Conservation (phyloP, 2,329 filamentous ascomycete species). For the Fusarium pseudoanthophilum region DNA sequence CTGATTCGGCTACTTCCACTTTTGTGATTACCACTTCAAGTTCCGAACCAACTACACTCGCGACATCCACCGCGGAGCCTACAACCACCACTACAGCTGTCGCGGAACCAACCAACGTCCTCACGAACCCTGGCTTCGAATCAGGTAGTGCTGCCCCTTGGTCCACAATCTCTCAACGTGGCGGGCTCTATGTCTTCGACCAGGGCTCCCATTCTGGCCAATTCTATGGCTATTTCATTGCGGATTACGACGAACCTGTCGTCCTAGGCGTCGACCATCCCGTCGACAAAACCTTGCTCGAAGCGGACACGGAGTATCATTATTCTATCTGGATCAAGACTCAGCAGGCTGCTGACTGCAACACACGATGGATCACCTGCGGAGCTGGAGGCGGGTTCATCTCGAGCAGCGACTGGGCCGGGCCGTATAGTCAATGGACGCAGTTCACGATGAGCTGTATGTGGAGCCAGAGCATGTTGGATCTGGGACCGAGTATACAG, state of each 20-base stretch:
- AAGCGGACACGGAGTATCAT: not conserved
- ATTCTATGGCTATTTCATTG: too few species aligned
- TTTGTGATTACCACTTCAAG: not conserved
- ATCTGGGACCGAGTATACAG: not conserved
- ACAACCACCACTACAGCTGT: not conserved
- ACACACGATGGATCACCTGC: not conserved
- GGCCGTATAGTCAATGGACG: not conserved
- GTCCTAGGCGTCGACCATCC: not conserved
- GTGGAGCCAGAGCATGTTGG: not conserved
- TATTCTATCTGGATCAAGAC: conserved; percentile 4
- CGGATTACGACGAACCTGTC: too few species aligned
- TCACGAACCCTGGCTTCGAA: not conserved
- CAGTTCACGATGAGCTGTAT: not conserved
- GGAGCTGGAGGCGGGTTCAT: not conserved
- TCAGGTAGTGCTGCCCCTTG: fast-evolving
- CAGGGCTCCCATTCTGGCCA: too few species aligned
- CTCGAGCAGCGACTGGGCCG: not conserved
- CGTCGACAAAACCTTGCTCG: not conserved
- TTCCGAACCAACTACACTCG: not conserved
- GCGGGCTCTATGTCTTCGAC: too few species aligned
- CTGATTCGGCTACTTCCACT: not conserved
- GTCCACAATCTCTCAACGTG: not conserved
- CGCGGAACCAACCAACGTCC: not conserved
- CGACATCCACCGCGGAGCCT: not conserved
- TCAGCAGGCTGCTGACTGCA: not conserved